Base-by-base conservation (phyloP, 192 early-diverging fungal genomes). In the Coemansia aciculifera region DNA sequence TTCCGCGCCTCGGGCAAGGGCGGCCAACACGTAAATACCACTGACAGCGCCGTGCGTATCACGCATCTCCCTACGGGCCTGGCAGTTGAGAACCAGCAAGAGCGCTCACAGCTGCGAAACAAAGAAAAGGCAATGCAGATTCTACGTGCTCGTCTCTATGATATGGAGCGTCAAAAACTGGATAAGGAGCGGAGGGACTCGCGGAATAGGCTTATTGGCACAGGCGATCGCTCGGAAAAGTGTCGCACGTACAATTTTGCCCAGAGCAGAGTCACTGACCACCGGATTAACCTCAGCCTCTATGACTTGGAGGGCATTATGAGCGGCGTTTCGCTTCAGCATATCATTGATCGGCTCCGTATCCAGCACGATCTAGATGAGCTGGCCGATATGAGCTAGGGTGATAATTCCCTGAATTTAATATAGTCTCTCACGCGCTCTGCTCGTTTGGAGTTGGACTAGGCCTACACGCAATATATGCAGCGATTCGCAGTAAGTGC, bases 11-110 rank as follows among this genome's bases (percentile, higher is more conserved):
- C 88, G 13, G 92, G 92, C 12, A 86, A 89, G n/a, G 92, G 92
- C n/a, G 92, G 92, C 15, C 92, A 94, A 86, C 95, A 97, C 72
- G 95, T 98, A 7, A 99, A 97, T 61, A 98, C 91, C 3, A 97
- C 97, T 0, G 95, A 98, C 61, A 92, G 90, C 69, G 95, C 97
- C 7, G 94, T 98, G 63, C 87, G 95, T 5, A 86, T 99, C 31
- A 95, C 93, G 8, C 97, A 99, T 83, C 67, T 97, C 23, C 93
- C 97, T 7, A 94, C 94, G 3, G 95, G 95, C 0, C 89, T 95
- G 39, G 85, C 87, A 7, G 91, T 95, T 5, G 83, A 89, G 34
- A 93, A 93, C 78, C 95, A 97, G 83, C 91, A 91, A 63, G 92
- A 97, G 72, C 84, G 95, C 57, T 97, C 95, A n/a, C 96, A 99